A percentile compares a stretch with the other conserved stretches of the same genome.
Evolutionary conservation across 768 basidiomycete genomes (phyloP).

Genomic region (Russula brevipes): DNA sequence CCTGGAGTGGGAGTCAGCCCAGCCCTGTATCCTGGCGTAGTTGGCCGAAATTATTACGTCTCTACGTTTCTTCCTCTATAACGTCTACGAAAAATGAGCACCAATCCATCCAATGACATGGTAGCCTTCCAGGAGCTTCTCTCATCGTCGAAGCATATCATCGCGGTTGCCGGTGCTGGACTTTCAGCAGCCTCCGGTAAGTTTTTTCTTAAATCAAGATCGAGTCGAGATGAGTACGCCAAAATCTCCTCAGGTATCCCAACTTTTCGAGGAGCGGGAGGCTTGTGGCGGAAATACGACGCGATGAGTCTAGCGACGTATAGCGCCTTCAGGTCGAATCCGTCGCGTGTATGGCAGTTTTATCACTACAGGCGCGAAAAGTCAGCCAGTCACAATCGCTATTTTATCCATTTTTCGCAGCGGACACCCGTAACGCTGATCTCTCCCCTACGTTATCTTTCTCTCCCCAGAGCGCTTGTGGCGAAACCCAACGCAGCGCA

Average conservation of each 20-base stretch:
- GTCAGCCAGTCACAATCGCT: neutral
- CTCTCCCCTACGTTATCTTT: neutral
- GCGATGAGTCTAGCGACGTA: conserved; percentile 10
- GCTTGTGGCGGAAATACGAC: conserved; percentile 18
- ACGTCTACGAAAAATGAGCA: neutral
- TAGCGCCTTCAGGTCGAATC: conserved; percentile 12
- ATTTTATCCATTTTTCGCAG: neutral
- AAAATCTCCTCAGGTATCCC: conserved; percentile 29
- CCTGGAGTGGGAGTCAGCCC: too few relatives aligned
- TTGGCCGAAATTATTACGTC: too few relatives aligned
- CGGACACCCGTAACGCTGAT: neutral
- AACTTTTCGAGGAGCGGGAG: conserved; percentile 24
- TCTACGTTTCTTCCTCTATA: too few relatives aligned
- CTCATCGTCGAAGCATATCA: conserved; percentile 32
- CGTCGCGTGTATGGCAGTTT: conserved; percentile 19
- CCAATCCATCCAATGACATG: conserved; percentile 12
- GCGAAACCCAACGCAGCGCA: conserved; percentile 56
- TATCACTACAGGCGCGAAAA: conserved; percentile 21
- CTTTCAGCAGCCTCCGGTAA: conserved; percentile 57
- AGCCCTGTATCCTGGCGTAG: too few relatives aligned
- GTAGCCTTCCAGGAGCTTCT: conserved; percentile 12
- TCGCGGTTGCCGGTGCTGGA: conserved; percentile 51
- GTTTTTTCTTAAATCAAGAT: conserved; percentile 4
- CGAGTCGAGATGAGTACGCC: neutral
- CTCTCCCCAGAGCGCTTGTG: conserved; percentile 3